phyloP scores from a whole-genome alignment of 169 alveolate genomes.

The Eimeria zaria region DNA sequence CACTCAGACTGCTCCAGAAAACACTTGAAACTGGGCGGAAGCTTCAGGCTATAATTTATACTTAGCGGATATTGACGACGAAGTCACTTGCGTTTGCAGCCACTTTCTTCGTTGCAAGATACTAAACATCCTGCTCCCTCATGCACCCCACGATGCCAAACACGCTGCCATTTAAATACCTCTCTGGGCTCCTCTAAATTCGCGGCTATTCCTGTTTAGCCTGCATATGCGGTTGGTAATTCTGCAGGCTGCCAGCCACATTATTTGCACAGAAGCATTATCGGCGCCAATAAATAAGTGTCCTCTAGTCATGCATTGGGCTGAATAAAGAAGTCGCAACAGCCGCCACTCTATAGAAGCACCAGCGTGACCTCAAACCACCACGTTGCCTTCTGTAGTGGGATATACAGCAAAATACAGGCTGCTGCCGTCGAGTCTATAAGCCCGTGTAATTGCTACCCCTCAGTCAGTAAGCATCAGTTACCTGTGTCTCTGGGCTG shows the following conservation, averaged over 20 bases:
- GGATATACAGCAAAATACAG: neutral
- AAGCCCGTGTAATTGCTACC: neutral
- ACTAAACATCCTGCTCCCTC: neutral
- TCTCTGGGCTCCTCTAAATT: neutral
- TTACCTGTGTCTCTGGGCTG: neutral
- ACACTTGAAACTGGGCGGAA: neutral
- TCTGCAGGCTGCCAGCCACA: neutral
- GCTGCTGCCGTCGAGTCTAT: neutral
- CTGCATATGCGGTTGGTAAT: neutral
- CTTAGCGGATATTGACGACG: neutral
- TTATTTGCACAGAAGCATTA: neutral
- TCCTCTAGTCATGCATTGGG: too few relatives aligned
- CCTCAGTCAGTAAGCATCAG: neutral
- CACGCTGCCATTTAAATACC: neutral
- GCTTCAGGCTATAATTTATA: neutral
- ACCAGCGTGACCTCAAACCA: neutral
- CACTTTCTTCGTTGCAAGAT: neutral
- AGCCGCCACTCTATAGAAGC: neutral
- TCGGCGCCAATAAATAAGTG: neutral
- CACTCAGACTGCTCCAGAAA: neutral
- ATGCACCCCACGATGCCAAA: neutral
- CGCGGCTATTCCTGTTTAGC: neutral
- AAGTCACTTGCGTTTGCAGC: neutral
- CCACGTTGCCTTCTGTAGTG: neutral
- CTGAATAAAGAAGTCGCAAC: neutral